Conservation (phyloP, 257 asterid genomes). For the Penstemon davidsonii region DNA sequence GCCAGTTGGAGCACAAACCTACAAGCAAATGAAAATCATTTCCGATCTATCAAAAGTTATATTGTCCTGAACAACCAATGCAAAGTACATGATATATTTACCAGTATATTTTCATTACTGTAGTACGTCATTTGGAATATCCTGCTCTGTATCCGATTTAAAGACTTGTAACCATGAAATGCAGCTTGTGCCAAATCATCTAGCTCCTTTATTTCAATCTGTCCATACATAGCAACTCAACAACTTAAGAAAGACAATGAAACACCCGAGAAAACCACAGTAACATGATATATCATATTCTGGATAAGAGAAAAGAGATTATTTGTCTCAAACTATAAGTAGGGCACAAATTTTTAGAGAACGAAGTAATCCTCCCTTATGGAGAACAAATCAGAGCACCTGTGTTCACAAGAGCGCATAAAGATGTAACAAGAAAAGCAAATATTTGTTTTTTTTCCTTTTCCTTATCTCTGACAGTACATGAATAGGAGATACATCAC, state of each 20-base stretch:
- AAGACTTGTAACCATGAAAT: conserved; percentile 89
- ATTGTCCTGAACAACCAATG: conserved; percentile 19
- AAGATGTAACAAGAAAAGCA: neutral
- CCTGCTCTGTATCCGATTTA: conserved; percentile 96
- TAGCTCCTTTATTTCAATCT: conserved; percentile 95
- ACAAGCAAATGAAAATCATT: conserved; percentile 34
- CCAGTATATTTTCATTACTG: conserved; percentile 87
- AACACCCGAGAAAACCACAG: conserved; percentile 23
- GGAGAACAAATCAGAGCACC: neutral
- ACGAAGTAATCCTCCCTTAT: conserved; percentile 3
- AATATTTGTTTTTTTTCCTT: no score
- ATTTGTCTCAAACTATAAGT: conserved; percentile 8
- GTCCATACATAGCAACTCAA: conserved; percentile 32
- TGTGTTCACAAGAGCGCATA: conserved; percentile 19
- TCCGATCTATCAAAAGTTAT: conserved; percentile 30
- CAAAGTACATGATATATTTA: conserved; percentile 33
- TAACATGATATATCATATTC: conserved; percentile 4
- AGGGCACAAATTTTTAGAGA: conserved; percentile 13
- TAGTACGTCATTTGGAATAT: conserved; percentile 83
- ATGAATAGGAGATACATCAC: no score
- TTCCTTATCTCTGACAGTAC: no score
- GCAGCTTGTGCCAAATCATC: conserved; percentile 98
- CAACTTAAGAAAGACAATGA: conserved; percentile 20
- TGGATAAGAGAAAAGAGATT: neutral
- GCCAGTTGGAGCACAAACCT: conserved; percentile 99